Base-by-base conservation (phyloP, 805 yeast genomes). In the Maudiozyma bulderi region DNA sequence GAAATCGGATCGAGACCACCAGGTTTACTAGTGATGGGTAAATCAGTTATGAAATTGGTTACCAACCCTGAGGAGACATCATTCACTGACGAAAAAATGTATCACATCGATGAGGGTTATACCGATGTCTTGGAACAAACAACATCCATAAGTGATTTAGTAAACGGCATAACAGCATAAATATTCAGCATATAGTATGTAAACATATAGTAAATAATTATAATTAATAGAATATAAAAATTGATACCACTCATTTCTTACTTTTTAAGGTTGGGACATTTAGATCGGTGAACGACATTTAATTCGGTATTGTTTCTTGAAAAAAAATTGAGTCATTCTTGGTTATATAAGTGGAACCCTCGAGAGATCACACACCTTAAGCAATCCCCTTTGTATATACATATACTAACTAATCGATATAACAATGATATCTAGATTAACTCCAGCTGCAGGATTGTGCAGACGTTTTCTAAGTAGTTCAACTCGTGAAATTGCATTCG, bases 1-100 rank as follows among this genome's bases (percentile, higher is more conserved):
- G 77, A 77, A 31, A 76, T 80, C 42, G 97, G 96, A 0, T 82
- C 93, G 10, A 73, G 96, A 53, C 98, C 98, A 0, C 98, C 98
- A 0, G 98, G 98, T 0, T 70, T 91, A 47, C 71, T 91, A 40
- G 83, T 91, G 2, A 77, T 87, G 1, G 98, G 98, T 0, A 72
- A 75, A 53, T 83, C 91, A 0, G 90, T 96, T 56, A 74, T 74
- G 9, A 82, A 80, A 0, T 53, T 72, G 15, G 53, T 57, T 4
- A 55, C 56, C 42, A 48, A 38, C 26, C 26, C 26, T 6, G 26
- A 45, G 3, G 10, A 38, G 6, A 6, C 40, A 11, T 13, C 58
- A 43, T 57, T 70, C 57, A 61, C 50, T 30, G 59, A 55, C 5
- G 32, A 50, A 8, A 47, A 50, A 15, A 60, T 56, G 46, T 61